Evolutionary conservation across 768 basidiomycete species (phyloP).

Genomic region (Filobasidium wieringae): DNA sequence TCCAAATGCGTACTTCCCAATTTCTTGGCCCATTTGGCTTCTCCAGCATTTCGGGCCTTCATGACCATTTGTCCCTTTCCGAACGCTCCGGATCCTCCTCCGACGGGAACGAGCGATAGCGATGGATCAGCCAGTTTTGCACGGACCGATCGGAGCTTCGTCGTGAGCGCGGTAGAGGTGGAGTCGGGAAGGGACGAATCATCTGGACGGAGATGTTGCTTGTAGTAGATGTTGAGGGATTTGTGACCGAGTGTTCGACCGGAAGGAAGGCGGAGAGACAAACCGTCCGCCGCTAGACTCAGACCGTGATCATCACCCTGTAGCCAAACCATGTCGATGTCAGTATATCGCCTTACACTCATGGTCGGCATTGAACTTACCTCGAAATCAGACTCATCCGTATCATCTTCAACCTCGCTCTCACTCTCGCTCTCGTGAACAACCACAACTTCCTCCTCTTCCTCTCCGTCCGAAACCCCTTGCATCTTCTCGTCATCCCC

Average conservation of each 20-base stretch:
- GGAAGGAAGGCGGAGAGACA: constrained; percentile 70
- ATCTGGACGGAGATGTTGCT: constrained; percentile 53
- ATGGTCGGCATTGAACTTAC: not conserved
- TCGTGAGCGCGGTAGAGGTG: constrained; percentile 45
- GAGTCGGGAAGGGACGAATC: constrained; percentile 19
- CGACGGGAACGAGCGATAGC: constrained; percentile 67
- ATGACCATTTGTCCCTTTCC: constrained; percentile 71
- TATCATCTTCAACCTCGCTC: constrained; percentile 32
- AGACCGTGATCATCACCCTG: constrained; percentile 15
- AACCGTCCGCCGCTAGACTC: constrained; percentile 47
- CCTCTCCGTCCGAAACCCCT: too few species aligned
- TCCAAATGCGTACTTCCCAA: constrained; percentile 77
- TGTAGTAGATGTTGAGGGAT: constrained; percentile 70
- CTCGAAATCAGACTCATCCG: constrained; percentile 16
- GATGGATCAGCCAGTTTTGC: constrained; percentile 68
- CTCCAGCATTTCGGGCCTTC: constrained; percentile 84
- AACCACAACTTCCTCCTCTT: constrained; percentile 19
- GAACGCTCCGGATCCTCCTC: constrained; percentile 76
- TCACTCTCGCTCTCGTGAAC: constrained; percentile 12
- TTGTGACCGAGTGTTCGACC: constrained; percentile 88
- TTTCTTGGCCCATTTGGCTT: constrained; percentile 80
- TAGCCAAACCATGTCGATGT: not conserved
- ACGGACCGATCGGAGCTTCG: constrained; percentile 66
- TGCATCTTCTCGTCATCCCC: constrained; percentile 13
- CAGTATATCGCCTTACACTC: not conserved